A percentile compares a stretch with the other conserved stretches of the same genome.
Evolutionary conservation across 345 rosid genomes (phyloP).

Genomic region (Lumnitzera littorea): DNA sequence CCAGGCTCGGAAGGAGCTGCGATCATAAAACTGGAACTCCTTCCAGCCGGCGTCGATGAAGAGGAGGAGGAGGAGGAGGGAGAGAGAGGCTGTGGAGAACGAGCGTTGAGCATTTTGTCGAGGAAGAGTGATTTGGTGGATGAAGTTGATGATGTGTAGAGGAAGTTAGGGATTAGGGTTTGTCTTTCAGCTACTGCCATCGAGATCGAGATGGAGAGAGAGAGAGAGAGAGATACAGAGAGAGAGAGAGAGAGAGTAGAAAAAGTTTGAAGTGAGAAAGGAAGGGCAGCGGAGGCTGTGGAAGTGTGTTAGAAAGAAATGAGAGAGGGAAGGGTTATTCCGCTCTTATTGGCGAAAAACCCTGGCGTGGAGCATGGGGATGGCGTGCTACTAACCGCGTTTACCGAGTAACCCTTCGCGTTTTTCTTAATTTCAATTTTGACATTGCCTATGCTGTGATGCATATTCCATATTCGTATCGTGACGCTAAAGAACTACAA

Average conservation of each 20-base stretch:
- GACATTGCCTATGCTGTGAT: too few species aligned
- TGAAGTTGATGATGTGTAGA: constrained; percentile 42
- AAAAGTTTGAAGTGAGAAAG: neutral
- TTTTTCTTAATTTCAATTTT: too few species aligned
- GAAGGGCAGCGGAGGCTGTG: too few species aligned
- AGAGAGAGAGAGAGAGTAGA: neutral
- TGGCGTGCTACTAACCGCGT: too few species aligned
- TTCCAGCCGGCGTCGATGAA: constrained; percentile 4
- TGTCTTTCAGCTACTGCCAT: constrained; percentile 41
- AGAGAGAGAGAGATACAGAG: neutral
- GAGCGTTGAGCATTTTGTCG: constrained; percentile 18
- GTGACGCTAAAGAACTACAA: too few species aligned
- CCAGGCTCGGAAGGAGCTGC: constrained; percentile 52
- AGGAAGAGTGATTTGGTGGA: constrained; percentile 16
- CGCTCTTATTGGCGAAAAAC: too few species aligned
- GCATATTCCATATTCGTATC: too few species aligned
- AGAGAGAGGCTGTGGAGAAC: constrained; percentile 5
- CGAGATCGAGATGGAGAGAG: constrained; percentile 1
- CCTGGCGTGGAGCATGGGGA: too few species aligned
- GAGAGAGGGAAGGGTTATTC: too few species aligned
- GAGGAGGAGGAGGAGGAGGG: neutral
- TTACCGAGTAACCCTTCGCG: too few species aligned
- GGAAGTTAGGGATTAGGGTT: constrained; percentile 65
- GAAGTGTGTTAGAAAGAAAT: too few species aligned
- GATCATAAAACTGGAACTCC: constrained; percentile 24